A percentile compares a stretch with the other conserved stretches of the same genome.
phyloP scores from a whole-genome alignment of 2,329 filamentous ascomycete genomes.

The Curvularia lunata region DNA sequence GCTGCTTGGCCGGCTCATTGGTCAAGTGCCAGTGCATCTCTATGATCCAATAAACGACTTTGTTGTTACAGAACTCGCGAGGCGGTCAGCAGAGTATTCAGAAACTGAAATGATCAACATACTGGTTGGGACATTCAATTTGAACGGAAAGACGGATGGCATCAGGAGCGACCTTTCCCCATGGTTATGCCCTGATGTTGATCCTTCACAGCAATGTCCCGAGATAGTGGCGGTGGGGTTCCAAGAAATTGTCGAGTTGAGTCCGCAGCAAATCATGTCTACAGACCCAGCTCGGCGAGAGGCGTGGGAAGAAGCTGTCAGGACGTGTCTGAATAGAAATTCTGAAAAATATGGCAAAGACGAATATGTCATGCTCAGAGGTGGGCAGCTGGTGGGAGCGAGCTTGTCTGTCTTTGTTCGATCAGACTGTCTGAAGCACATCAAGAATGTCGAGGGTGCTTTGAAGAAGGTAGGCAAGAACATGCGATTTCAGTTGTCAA shows the following conservation, averaged over 20 bases:
- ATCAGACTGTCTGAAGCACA: slow-evolving; percentile 74
- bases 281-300: slow-evolving; percentile 87
- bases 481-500: background rate
- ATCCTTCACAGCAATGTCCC: slow-evolving; percentile 67
- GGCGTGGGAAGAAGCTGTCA: slow-evolving; percentile 84
- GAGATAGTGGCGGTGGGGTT: slow-evolving; percentile 91
- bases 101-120: slow-evolving; percentile 76
- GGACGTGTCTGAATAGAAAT: slow-evolving; percentile 74
- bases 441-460: slow-evolving; percentile 96
- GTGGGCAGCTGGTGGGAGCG: slow-evolving; percentile 92
- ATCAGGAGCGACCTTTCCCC: slow-evolving; percentile 78
- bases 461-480: slow-evolving; percentile 74
- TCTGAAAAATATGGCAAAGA: slow-evolving; percentile 70
- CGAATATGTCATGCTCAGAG: slow-evolving; percentile 86
- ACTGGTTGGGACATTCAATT: slow-evolving; percentile 88
- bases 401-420: slow-evolving; percentile 92
- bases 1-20: slow-evolving; percentile 82
- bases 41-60: slow-evolving; percentile 95
- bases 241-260: slow-evolving; percentile 97
- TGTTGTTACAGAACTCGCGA: slow-evolving; percentile 76
- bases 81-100: slow-evolving; percentile 73
- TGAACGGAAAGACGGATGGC: slow-evolving; percentile 85
- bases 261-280: slow-evolving; percentile 98
- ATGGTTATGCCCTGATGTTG: slow-evolving; percentile 79
- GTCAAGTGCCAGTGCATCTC: slow-evolving; percentile 81